Evolutionary conservation across 2,329 filamentous ascomycete genomes (phyloP).

Genomic region (Fusarium sp.): DNA sequence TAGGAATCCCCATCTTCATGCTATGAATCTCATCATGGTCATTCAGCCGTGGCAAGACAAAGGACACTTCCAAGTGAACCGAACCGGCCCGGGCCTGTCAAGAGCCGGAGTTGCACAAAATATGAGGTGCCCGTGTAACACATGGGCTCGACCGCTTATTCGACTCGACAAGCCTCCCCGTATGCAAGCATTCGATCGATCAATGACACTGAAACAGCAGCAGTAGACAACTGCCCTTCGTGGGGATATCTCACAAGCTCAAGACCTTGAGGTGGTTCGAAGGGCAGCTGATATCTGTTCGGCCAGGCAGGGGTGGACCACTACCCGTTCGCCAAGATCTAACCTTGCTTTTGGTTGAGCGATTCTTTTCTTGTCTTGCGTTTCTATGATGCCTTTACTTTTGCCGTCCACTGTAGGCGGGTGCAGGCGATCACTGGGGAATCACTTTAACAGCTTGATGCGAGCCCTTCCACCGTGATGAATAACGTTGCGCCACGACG

Average conservation of each 20-base stretch:
- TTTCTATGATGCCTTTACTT: conserved; percentile 13
- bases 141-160: conserved; percentile 7
- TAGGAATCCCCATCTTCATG: conserved; percentile 4
- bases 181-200: conserved; percentile 3
- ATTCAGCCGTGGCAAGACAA: conserved; percentile 19
- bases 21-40: conserved; percentile 19
- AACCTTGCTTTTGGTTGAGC: conserved; percentile 2
- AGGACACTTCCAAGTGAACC: conserved; percentile 25
- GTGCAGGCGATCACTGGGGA: neutral
- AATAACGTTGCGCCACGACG: conserved; percentile 5
- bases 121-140: neutral
- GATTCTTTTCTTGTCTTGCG: conserved; percentile 8
- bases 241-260: conserved; percentile 8
- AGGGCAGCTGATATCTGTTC: conserved; percentile 8
- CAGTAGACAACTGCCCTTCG: conserved; percentile 4
- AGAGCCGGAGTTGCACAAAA: conserved; percentile 16
- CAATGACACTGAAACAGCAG: conserved; percentile 7
- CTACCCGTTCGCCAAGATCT: neutral
- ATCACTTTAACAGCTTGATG: neutral
- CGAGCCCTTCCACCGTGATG: neutral
- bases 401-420: neutral
- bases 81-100: conserved; percentile 21
- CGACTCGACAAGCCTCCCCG: conserved; percentile 1
- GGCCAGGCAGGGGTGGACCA: neutral
- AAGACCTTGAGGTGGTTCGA: neutral